Percentiles rank a stretch among this genome's conserved stretches.
Conservation (phyloP, 352 stramenopile species). For the Nannochloropsis limnetica region DNA sequence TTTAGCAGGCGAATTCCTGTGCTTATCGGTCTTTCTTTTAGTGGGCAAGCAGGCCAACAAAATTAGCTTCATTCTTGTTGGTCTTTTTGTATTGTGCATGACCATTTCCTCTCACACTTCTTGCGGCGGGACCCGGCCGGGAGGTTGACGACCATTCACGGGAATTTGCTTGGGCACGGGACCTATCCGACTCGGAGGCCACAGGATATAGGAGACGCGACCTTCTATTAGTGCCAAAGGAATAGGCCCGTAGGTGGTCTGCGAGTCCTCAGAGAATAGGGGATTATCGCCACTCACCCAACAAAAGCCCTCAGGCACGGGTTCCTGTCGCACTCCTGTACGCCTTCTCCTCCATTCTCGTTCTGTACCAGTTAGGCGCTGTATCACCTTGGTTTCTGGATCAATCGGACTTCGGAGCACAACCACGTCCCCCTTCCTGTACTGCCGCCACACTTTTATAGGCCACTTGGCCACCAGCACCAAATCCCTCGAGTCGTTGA, state of each 20-base stretch:
- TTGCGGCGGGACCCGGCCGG: neutral
- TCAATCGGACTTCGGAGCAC: neutral
- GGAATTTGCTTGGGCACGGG: neutral
- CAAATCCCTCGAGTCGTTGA: neutral
- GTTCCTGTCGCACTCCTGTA: neutral
- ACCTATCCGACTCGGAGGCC: neutral
- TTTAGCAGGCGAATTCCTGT: too few species aligned
- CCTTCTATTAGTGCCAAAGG: conserved; percentile 3
- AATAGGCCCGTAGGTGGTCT: neutral
- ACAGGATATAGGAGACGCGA: neutral
- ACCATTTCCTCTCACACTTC: neutral
- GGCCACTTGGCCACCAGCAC: neutral
- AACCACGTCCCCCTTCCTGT: neutral
- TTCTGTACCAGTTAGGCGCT: neutral
- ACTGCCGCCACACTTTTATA: neutral
- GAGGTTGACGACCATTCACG: too few species aligned
- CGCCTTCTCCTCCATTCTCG: neutral
- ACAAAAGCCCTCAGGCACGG: neutral
- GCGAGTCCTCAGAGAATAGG: neutral
- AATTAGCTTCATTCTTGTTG: too few species aligned
- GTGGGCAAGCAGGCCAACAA: too few species aligned
- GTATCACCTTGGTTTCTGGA: neutral
- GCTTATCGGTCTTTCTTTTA: too few species aligned
- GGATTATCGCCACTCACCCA: neutral
- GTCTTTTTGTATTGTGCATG: too few species aligned